These are phyloP conservation scores for Purpureocillium takamizusanense DNA, from an alignment of 2,329 filamentous ascomycete genomes.

Conservation along the genomic window DNA sequence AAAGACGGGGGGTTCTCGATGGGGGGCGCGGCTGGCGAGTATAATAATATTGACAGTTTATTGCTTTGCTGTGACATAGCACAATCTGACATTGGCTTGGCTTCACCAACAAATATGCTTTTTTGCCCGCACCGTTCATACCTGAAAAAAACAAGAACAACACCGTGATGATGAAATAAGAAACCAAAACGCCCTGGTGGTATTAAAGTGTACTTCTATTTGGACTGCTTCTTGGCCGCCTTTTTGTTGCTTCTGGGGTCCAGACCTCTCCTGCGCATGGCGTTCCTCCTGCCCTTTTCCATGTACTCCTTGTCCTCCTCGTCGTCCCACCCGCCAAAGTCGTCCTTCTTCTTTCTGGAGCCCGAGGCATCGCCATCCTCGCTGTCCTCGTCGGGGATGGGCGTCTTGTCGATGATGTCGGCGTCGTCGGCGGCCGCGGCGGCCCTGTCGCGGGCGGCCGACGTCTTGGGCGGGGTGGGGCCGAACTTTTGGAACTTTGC, in stretches of 20 bases:
- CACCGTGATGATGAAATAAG: background rate
- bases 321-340: slow-evolving; percentile 67
- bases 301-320: slow-evolving; percentile 65
- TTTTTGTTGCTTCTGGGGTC: slow-evolving; percentile 52
- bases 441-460: slow-evolving; percentile 21
- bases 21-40: background rate
- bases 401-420: slow-evolving; percentile 58
- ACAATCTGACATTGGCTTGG: no score
- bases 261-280: slow-evolving; percentile 64
- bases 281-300: slow-evolving; percentile 62
- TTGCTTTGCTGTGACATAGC: no score
- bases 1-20: background rate
- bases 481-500: slow-evolving; percentile 93
- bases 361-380: no score
- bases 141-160: no score
- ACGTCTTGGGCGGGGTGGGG: slow-evolving; percentile 53
- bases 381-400: slow-evolving; percentile 44
- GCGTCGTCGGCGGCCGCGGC: slow-evolving; percentile 19
- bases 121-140: no score
- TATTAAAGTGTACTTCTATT: slow-evolving; percentile 9
- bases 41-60: background rate
- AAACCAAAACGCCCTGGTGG: background rate
- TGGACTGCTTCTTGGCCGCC: slow-evolving; percentile 14
- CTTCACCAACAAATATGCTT: no score
- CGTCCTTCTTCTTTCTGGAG: slow-evolving; percentile 31